phyloP scores from a whole-genome alignment of 2,329 filamentous ascomycete species.

The Nemania sp. region DNA sequence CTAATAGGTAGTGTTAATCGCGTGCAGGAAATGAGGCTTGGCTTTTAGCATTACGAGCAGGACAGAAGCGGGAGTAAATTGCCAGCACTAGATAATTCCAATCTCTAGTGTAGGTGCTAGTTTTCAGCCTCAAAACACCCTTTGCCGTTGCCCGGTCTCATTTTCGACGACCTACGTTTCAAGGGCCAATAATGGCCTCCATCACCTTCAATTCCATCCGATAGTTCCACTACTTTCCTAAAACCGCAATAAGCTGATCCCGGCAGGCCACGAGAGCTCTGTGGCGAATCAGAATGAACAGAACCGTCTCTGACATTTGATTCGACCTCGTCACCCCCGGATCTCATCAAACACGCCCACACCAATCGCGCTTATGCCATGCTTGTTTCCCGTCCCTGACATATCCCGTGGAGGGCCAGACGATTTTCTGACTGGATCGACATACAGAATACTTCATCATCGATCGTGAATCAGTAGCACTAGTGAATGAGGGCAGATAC shows the following conservation, averaged over 20 bases:
- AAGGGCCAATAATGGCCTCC: slow-evolving; percentile 4
- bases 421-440: slow-evolving; percentile 12
- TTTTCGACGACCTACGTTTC: slow-evolving; percentile 1
- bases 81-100: background rate
- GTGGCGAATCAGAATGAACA: slow-evolving; percentile 19
- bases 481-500: no score
- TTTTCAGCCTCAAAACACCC: slow-evolving; percentile 18
- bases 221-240: slow-evolving; percentile 21
- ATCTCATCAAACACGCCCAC: slow-evolving; percentile 20
- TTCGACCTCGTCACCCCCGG: slow-evolving; percentile 14
- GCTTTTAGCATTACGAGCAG: no score
- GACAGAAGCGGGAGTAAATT: background rate
- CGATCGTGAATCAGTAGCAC: background rate
- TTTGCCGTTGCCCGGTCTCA: slow-evolving; percentile 1
- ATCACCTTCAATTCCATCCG: background rate
- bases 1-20: no score
- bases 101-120: background rate
- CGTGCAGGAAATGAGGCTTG: no score
- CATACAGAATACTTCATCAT: no score
- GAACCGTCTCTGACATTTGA: slow-evolving; percentile 20
- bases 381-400: slow-evolving; percentile 21
- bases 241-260: slow-evolving; percentile 24
- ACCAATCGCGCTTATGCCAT: slow-evolving; percentile 21
- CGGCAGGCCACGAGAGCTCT: slow-evolving; percentile 17
- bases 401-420: slow-evolving; percentile 11